phyloP scores from a whole-genome alignment of 2,329 filamentous ascomycete genomes.

The Neurospora crassa region DNA sequence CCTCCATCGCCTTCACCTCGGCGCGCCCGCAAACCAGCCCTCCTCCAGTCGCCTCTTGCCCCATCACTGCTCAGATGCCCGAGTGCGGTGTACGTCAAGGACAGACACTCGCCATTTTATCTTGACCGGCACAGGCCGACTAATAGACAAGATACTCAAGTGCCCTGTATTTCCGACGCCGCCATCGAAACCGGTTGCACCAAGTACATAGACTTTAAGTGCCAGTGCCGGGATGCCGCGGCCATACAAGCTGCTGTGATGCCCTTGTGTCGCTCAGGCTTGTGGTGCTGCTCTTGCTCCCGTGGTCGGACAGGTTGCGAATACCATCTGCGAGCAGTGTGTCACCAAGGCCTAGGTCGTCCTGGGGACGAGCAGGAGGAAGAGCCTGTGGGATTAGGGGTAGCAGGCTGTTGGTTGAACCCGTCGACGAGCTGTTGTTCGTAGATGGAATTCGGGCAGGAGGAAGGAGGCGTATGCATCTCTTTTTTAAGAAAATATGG shows the following conservation, averaged over 20 bases:
- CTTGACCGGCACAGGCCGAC: neutral
- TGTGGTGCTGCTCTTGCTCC: slow-evolving; percentile 3
- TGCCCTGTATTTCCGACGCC: slow-evolving; percentile 4
- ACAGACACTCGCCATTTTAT: neutral
- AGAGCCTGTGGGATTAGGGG: neutral
- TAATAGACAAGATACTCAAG: neutral
- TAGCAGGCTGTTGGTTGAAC: neutral
- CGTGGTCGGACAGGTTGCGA: slow-evolving; percentile 1
- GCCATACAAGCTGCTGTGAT: slow-evolving; percentile 3
- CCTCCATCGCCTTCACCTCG: neutral
- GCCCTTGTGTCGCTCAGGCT: slow-evolving; percentile 1
- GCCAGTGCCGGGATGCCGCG: slow-evolving; percentile 5
- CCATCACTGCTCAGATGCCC: slow-evolving; percentile 7
- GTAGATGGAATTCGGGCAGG: neutral
- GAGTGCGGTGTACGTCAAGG: slow-evolving; percentile 8
- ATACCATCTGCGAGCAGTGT: slow-evolving; percentile 11
- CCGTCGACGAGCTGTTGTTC: neutral
- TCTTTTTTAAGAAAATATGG: neutral
- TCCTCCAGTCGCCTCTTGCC: neutral
- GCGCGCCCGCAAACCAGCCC: slow-evolving; percentile 2
- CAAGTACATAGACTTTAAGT: slow-evolving; percentile 4
- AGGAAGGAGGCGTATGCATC: neutral
- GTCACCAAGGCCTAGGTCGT: neutral
- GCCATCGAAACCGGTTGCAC: slow-evolving; percentile 7
- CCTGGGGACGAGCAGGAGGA: neutral